Evolutionary conservation across 1,139 yeast species (phyloP), one percentile per base, ranked within the genome.

Genomic region (Hanseniaspora gamundiae): DNA sequence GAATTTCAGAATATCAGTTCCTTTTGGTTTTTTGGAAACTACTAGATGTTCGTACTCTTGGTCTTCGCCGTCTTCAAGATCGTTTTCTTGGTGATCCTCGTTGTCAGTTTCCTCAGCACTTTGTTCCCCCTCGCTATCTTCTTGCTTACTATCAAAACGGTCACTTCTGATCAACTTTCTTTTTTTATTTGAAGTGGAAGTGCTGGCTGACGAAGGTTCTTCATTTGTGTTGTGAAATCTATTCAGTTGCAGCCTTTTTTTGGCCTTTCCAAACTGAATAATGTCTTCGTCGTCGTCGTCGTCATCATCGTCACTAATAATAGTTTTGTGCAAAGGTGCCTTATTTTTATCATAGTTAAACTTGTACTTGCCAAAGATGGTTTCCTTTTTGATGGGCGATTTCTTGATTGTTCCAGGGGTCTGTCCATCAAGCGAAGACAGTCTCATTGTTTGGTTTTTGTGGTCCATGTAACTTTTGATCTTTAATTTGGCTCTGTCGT

Each of bases 1-100:
- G 55, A 91, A 87, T 42, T 78, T 76, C 45, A 88, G 66, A 27
- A 87, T 76, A 47, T 85, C 78, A 14, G 68, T 67, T 54, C 83
- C 94, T 46, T 83, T 70, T 27, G 56, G 66, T 44, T 65, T 73
- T 48, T 52, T 63, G 67, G 50, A 57, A 10, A 55, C 59, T 17
- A 59, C 65, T 16, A 52, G 55, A 16, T 49, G 48, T 21, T 51
- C 59, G 20, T 57, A 61, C 16, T 52, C 63, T 6, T 59, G 67
- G 27, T 56, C 65, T 30, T 57, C 64, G 35, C 48, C 55, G 2
- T 47, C 51, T 29, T 51, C 55, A 3, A 52, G 55, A 5, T 50
- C 56, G 21, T 48, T 53, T 40, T 53, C 56, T 38, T 48, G 52
- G 33, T 52, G 47, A 14, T 44, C 51, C 7, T 46, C 52, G n/a